Evolutionary conservation across 257 asterid genomes (phyloP).

Genomic region (Plantago major): DNA sequence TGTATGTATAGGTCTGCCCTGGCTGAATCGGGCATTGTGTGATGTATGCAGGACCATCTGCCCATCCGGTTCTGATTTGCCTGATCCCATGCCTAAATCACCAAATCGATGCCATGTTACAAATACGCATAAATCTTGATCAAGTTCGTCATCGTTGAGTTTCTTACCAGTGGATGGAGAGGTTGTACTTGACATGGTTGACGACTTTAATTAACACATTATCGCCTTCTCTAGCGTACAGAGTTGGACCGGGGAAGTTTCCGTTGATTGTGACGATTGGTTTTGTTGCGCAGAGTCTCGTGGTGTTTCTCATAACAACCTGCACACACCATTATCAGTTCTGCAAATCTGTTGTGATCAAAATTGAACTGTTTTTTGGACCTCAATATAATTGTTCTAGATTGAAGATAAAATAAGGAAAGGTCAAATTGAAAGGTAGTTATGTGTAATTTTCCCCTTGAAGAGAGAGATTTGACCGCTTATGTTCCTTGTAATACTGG

Average conservation of each 20-base stretch:
- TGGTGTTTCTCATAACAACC: slow-evolving; percentile 70
- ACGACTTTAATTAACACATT: slow-evolving; percentile 58
- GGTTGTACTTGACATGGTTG: slow-evolving; percentile 79
- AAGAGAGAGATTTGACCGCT: too few species aligned
- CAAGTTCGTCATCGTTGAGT: neutral
- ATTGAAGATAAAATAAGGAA: too few species aligned
- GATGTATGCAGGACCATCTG: slow-evolving; percentile 74
- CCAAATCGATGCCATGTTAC: neutral
- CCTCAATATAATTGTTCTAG: too few species aligned
- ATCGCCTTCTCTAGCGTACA: slow-evolving; percentile 85
- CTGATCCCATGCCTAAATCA: slow-evolving; percentile 61
- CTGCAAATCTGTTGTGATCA: too few species aligned
- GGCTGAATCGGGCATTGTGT: slow-evolving; percentile 75
- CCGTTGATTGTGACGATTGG: slow-evolving; percentile 77
- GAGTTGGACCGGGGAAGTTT: slow-evolving; percentile 74
- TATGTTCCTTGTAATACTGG: too few species aligned
- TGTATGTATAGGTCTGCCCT: slow-evolving; percentile 52
- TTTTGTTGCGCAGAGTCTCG: slow-evolving; percentile 62
- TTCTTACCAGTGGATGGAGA: slow-evolving; percentile 76
- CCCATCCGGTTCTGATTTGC: slow-evolving; percentile 64
- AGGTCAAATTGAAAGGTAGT: too few species aligned
- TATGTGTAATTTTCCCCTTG: too few species aligned
- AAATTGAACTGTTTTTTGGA: too few species aligned
- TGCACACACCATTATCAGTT: slow-evolving; percentile 10
- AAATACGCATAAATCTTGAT: neutral